Evolutionary conservation across 2,329 filamentous ascomycete species (phyloP), one percentile per base, ranked within the genome.

Genomic region (Xylariomycetidae sp.): DNA sequence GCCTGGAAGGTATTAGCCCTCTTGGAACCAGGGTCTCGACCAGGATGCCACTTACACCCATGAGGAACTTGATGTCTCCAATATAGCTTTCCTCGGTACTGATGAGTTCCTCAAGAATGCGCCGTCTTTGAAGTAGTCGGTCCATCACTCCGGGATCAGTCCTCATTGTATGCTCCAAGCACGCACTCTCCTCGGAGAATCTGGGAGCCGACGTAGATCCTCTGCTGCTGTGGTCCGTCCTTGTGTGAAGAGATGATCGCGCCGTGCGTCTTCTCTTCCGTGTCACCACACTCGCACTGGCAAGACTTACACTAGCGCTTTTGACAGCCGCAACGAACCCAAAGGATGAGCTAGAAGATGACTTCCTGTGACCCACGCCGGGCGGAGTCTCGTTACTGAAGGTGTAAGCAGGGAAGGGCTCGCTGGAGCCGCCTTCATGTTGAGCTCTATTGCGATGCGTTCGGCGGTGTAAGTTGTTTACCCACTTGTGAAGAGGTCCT

Each of bases 71-170:
- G 37, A 97, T 62, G 50, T 95, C 90, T 12, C 82, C 78, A 48
- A 97, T 81, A 56, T 97, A 97, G 50, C 82, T 79, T 55, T 92
- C 85, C 58, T 97, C 92, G 0, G 89, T 94, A 36, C 66, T 74
- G 40, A 96, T 78, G 31, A 97, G 67, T 61, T 97, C 92, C 53
- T 92, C 85, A 22, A 97, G 62, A 25, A 94, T 80, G 41, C 82
- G 80, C 11, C 87, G 78, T 40, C 92, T 77, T 50, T 88, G 84
- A 14, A 85, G 61, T 2, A 87, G 77, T 33, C 89, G 77, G 45
- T 80, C 74, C 26, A 75, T 74, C n/a, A 84, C 80, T 18, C 72
- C 79, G 37, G 82, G 74, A 45, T 95, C 88, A 9, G 80, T 43
- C 8, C 60, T 49, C 5, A 55, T 45, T n/a, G 57, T 53, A 27